These are phyloP conservation scores for Anethum foeniculum DNA, from an alignment of 140 eudicot species.

Conservation along the genomic window DNA sequence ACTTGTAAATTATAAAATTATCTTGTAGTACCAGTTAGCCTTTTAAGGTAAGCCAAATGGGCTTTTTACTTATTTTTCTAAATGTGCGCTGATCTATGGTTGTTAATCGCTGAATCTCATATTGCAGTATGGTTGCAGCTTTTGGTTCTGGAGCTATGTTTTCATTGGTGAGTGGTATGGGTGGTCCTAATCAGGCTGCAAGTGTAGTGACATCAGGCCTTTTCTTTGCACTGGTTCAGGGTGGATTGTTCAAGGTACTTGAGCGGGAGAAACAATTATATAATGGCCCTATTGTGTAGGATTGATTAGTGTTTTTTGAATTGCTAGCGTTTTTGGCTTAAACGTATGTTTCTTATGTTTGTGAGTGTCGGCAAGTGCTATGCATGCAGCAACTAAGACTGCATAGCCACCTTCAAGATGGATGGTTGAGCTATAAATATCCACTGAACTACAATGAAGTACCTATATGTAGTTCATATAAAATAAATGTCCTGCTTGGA, in stretches of 20 bases:
- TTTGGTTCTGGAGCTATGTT: conserved; percentile 85
- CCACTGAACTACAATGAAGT: background rate
- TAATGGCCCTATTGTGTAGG: background rate
- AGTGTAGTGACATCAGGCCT: conserved; percentile 64
- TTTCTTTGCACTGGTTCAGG: conserved; percentile 77
- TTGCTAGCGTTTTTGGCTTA: background rate
- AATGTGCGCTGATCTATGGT: background rate
- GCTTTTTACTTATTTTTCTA: too few relatives aligned
- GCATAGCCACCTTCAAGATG: background rate
- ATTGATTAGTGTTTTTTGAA: background rate
- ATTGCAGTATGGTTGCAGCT: conserved; percentile 83
- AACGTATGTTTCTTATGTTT: background rate
- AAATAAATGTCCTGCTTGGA: background rate
- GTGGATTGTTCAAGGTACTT: conserved; percentile 75
- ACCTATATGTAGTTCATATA: background rate
- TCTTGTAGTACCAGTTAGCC: too few relatives aligned
- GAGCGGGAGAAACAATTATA: background rate
- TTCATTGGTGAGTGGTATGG: conserved; percentile 81
- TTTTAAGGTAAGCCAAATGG: too few relatives aligned
- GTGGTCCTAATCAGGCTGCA: conserved; percentile 58
- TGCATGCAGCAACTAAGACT: background rate
- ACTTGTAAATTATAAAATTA: too few relatives aligned
- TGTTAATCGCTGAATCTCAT: background rate
- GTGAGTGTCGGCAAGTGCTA: background rate
- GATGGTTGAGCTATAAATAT: background rate